Percentiles rank a stretch among this genome's conserved stretches.
Conservation (phyloP, 2,329 filamentous ascomycete genomes). For the Beauveria sp. region DNA sequence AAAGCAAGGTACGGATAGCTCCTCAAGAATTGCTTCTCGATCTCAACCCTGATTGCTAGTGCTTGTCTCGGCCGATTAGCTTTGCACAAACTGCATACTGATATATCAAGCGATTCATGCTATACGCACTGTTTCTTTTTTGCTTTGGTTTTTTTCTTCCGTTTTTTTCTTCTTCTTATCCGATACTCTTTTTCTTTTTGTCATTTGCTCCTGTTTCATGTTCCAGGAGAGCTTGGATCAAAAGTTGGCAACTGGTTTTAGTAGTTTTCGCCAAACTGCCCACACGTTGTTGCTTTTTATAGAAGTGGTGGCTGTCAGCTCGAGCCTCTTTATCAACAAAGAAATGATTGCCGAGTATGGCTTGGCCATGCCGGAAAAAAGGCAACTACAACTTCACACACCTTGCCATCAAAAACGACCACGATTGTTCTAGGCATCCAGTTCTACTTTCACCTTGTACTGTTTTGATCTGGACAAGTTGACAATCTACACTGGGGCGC, state of each 20-base stretch:
- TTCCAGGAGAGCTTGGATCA: conserved; percentile 4
- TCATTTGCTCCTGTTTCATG: not conserved
- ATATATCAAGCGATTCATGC: too few relatives aligned
- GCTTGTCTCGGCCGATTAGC: too few relatives aligned
- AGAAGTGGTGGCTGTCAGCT: not conserved
- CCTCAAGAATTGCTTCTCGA: not conserved
- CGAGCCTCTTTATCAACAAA: not conserved
- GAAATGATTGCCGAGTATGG: not conserved
- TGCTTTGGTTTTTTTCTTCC: too few relatives aligned
- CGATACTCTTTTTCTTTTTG: not conserved
- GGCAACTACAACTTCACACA: too few relatives aligned
- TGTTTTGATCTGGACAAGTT: too few relatives aligned
- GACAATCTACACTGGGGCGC: too few relatives aligned
- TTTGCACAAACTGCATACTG: too few relatives aligned
- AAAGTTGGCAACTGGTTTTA: not conserved
- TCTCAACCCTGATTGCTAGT: not conserved
- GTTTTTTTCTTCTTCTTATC: not conserved
- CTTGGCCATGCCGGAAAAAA: not conserved
- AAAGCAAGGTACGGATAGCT: not conserved
- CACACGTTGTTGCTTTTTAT: not conserved
- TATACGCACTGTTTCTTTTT: not conserved
- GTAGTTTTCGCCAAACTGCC: not conserved
- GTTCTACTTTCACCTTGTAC: too few relatives aligned
- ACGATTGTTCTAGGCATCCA: too few relatives aligned
- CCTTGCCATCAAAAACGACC: too few relatives aligned